Conservation (phyloP, 106 monocot species). For the Ottelia alismoides region DNA sequence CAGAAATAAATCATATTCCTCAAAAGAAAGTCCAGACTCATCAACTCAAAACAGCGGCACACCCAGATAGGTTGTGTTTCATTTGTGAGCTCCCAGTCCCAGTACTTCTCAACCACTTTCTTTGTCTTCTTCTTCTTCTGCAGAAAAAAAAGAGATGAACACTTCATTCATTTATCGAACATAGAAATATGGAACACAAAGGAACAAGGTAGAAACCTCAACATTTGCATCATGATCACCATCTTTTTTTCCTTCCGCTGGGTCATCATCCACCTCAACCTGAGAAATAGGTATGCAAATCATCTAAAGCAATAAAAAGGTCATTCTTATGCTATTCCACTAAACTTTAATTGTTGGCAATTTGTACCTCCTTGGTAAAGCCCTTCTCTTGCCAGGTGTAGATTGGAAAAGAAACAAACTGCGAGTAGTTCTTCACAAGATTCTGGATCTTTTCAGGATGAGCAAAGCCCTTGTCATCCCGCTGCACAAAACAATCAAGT, state of each 20-base stretch:
- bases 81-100: constrained; percentile 98
- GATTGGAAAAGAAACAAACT: constrained; percentile 97
- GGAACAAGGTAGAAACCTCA: constrained; percentile 34
- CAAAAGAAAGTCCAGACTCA: too few relatives aligned
- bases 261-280: constrained; percentile 96
- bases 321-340: too few relatives aligned
- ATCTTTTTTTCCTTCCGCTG: constrained; percentile 53
- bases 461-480: constrained; percentile 86
- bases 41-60: too few relatives aligned
- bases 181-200: not conserved
- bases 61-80: constrained; percentile 99
- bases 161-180: too few relatives aligned
- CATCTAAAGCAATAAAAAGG: too few relatives aligned
- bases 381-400: constrained; percentile 98
- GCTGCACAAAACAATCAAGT: constrained; percentile 24
- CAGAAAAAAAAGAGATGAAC: not conserved
- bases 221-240: constrained; percentile 36
- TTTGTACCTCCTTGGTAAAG: constrained; percentile 75
- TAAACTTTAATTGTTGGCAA: too few relatives aligned
- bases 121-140: constrained; percentile 95
- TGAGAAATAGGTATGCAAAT: constrained; percentile 4
- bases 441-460: constrained; percentile 91
- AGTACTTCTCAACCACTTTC: constrained; percentile 85
- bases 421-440: constrained; percentile 98
- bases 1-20: not conserved